These are phyloP conservation scores for Amauroascus verrucosus DNA, from an alignment of 2,329 filamentous ascomycete genomes.

Conservation along the genomic window DNA sequence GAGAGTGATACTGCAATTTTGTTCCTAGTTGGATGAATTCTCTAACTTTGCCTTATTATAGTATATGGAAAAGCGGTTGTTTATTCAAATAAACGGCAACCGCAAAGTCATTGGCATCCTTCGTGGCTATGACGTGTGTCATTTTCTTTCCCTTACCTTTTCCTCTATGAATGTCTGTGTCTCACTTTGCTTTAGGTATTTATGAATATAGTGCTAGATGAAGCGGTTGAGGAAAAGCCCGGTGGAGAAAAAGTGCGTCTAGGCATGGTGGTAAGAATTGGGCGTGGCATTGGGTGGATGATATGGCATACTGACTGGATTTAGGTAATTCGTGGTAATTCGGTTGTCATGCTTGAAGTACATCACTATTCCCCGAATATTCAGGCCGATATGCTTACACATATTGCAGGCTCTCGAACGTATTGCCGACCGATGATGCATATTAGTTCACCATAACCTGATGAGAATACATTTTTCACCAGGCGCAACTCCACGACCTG, in stretches of 20 bases:
- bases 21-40: constrained; percentile 8
- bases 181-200: constrained; percentile 59
- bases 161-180: neutral
- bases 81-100: constrained; percentile 94
- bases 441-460: neutral
- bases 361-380: constrained; percentile 8
- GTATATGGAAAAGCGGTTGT: constrained; percentile 99
- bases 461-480: neutral
- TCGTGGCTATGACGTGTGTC: constrained; percentile 83
- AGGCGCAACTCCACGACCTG: neutral
- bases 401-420: constrained; percentile 31
- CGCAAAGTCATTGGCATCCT: constrained; percentile 92
- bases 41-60: constrained; percentile 34
- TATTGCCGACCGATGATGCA: constrained; percentile 33
- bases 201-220: constrained; percentile 94
- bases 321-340: constrained; percentile 91
- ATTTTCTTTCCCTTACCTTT: neutral
- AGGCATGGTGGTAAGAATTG: constrained; percentile 67
- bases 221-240: constrained; percentile 88
- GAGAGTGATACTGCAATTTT: constrained; percentile 21
- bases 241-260: constrained; percentile 82
- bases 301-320: neutral
- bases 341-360: constrained; percentile 92
- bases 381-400: neutral
- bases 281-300: neutral